These are phyloP conservation scores for Trypanosoma caninum DNA, from an alignment of 208 protist genomes.

Conservation along the genomic window DNA sequence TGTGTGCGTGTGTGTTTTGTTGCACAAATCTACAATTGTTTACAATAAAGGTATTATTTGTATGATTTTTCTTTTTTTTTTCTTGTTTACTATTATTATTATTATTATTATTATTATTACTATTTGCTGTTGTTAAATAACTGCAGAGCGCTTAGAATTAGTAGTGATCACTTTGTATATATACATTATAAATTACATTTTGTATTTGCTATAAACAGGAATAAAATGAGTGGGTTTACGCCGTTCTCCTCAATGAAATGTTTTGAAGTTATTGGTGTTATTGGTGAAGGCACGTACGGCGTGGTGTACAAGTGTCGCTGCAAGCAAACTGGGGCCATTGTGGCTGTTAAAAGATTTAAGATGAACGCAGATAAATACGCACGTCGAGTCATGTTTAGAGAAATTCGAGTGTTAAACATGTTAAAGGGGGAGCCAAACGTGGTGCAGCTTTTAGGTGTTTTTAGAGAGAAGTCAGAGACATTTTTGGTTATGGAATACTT, in stretches of 20 bases:
- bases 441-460: conserved; percentile 86
- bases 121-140: neutral
- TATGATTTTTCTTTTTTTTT: too few species aligned
- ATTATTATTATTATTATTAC: neutral
- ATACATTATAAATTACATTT: too few species aligned
- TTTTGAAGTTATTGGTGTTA: conserved; percentile 64
- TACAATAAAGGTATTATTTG: too few species aligned
- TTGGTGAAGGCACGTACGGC: conserved; percentile 95
- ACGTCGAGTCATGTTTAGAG: conserved; percentile 86
- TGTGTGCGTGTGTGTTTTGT: too few species aligned
- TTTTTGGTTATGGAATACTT: conserved; percentile 96
- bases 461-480: conserved; percentile 81
- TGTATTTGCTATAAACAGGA: too few species aligned
- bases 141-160: too few species aligned
- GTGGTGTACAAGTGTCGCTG: conserved; percentile 91
- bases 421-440: conserved; percentile 88
- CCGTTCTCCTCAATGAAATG: conserved; percentile 41
- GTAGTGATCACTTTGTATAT: too few species aligned
- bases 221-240: neutral
- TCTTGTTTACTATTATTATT: too few species aligned
- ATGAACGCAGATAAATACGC: conserved; percentile 85
- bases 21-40: too few species aligned
- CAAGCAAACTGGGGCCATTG: conserved; percentile 67
- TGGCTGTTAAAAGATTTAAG: conserved; percentile 96
- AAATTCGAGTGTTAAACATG: conserved; percentile 90